Conservation (phyloP, 164 flowering plant genomes). For the Vitis riparia region DNA sequence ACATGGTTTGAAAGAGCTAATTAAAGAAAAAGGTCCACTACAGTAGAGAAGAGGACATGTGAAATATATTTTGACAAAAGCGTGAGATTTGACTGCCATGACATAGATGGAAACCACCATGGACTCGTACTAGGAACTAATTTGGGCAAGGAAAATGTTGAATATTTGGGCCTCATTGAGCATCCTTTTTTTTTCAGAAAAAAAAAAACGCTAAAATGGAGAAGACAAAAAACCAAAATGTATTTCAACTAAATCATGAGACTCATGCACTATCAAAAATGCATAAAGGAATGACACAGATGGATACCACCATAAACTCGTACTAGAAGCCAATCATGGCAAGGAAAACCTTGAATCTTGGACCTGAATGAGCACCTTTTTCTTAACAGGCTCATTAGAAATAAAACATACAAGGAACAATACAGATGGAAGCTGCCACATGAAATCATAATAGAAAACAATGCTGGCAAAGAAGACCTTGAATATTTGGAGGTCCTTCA, state of each 20-base stretch:
- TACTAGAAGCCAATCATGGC: neutral
- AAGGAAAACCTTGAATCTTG: neutral
- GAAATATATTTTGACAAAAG: neutral
- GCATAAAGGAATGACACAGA: neutral
- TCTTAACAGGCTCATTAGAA: neutral
- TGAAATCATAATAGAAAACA: no score
- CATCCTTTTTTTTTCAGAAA: no score
- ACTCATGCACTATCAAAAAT: neutral
- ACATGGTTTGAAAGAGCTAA: neutral
- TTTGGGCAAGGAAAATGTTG: no score
- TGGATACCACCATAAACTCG: neutral
- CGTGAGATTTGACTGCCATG: no score
- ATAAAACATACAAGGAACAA: no score
- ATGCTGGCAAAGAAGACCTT: no score
- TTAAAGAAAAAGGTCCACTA: neutral
- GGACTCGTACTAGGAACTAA: no score
- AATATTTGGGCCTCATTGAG: no score
- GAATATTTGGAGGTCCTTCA: no score
- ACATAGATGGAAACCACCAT: no score
- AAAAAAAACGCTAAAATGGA: no score
- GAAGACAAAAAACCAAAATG: no score
- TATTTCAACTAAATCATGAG: neutral
- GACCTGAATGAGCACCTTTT: neutral
- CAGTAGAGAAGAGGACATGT: neutral
- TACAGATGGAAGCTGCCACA: neutral